These are phyloP conservation scores for Verbena officinalis DNA, from an alignment of 257 asterid genomes.

Conservation along the genomic window DNA sequence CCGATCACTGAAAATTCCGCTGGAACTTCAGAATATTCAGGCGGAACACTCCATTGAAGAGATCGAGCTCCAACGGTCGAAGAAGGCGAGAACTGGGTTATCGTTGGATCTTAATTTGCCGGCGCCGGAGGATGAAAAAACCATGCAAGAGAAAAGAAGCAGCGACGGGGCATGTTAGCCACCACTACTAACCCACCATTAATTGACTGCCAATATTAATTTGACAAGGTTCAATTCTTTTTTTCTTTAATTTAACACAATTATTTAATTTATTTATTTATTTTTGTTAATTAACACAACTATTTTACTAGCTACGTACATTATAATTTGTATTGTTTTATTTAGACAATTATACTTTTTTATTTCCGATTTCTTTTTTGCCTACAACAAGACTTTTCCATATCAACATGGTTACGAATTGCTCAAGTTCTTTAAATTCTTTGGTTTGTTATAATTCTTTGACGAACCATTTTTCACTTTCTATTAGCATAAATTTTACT, in stretches of 20 bases:
- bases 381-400: too few species aligned
- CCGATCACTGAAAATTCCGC: slow-evolving; percentile 3
- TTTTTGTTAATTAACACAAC: background rate
- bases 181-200: slow-evolving; percentile 41
- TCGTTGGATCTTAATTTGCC: slow-evolving; percentile 81
- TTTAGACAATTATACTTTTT: background rate
- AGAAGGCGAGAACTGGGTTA: slow-evolving; percentile 38
- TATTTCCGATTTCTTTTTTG: background rate
- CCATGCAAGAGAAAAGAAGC: slow-evolving; percentile 26
- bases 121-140: slow-evolving; percentile 42
- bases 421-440: too few species aligned
- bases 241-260: background rate
- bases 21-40: background rate
- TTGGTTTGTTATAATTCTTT: too few species aligned
- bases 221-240: slow-evolving; percentile 25
- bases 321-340: background rate
- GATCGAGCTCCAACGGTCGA: slow-evolving; percentile 32
- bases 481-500: too few species aligned
- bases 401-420: too few species aligned
- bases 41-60: slow-evolving; percentile 35
- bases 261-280: background rate
- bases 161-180: slow-evolving; percentile 37
- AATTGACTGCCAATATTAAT: slow-evolving; percentile 44
- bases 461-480: too few species aligned
- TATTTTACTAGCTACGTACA: background rate